Conservation (phyloP, 2,329 filamentous ascomycete species). For the Trichophaea hybrida region DNA sequence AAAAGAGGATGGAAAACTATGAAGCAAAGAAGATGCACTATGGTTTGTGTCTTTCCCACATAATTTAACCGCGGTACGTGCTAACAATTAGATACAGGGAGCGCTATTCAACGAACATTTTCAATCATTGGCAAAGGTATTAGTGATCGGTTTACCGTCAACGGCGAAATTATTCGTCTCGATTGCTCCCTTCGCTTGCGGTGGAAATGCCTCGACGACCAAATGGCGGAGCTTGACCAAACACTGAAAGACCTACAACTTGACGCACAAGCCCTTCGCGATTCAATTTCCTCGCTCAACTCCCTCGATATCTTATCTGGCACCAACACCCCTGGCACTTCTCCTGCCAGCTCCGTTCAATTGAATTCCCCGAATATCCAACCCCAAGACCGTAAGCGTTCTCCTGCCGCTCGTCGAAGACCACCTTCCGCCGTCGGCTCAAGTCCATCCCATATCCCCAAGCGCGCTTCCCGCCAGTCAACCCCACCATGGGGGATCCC, state of each 20-base stretch:
- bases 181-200: conserved; percentile 74
- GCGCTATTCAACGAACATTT: conserved; percentile 79
- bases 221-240: conserved; percentile 63
- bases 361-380: not conserved
- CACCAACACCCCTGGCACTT: conserved; percentile 41
- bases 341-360: conserved; percentile 49
- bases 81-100: conserved; percentile 34
- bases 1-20: conserved; percentile 81
- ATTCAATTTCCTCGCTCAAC: conserved; percentile 84
- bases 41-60: conserved; percentile 29
- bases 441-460: not conserved
- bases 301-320: conserved; percentile 48
- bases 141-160: conserved; percentile 85
- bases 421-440: not conserved
- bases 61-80: not conserved
- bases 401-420: conserved; percentile 1
- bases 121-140: conserved; percentile 93
- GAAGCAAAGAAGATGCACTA: conserved; percentile 93
- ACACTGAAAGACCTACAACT: conserved; percentile 55
- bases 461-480: not conserved
- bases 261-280: conserved; percentile 47
- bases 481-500: not conserved
- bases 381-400: conserved; percentile 1
- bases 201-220: conserved; percentile 60
- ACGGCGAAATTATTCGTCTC: conserved; percentile 80